Conservation (phyloP, 441 rosid species). For the Flueggea neowawraea region DNA sequence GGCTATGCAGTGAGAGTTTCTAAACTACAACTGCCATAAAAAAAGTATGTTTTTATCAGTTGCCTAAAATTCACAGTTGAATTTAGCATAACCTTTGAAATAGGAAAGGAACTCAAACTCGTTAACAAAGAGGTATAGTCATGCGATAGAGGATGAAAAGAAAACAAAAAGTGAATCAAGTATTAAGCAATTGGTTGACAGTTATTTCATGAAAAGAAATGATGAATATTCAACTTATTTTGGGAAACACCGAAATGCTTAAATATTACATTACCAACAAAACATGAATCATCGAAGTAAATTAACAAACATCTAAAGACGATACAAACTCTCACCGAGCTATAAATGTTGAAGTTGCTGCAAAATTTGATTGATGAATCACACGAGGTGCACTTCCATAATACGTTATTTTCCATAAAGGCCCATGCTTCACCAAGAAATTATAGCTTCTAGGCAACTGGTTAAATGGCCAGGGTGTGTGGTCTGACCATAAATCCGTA, state of each 20-base stretch:
- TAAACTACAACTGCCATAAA: too few species aligned
- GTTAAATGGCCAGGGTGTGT: slow-evolving; percentile 99
- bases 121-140: too few species aligned
- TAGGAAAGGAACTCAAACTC: too few species aligned
- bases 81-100: too few species aligned
- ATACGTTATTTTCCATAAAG: slow-evolving; percentile 88
- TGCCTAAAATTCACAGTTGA: too few species aligned
- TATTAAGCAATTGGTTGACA: too few species aligned
- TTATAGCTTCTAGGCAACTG: slow-evolving; percentile 95
- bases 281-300: neutral
- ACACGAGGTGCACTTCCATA: slow-evolving; percentile 86
- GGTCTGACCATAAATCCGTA: slow-evolving; percentile 96
- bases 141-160: too few species aligned
- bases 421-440: slow-evolving; percentile 89
- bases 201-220: neutral
- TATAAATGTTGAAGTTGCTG: slow-evolving; percentile 90
- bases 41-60: too few species aligned
- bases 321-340: slow-evolving; percentile 63
- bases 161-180: too few species aligned
- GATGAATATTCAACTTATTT: neutral
- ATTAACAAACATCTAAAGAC: neutral
- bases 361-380: slow-evolving; percentile 90
- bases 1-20: too few species aligned
- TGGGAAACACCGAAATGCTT: neutral
- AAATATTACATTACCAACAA: neutral